phyloP scores from a whole-genome alignment of 1,284 basidiomycete genomes.

The Malassezia japonica region DNA sequence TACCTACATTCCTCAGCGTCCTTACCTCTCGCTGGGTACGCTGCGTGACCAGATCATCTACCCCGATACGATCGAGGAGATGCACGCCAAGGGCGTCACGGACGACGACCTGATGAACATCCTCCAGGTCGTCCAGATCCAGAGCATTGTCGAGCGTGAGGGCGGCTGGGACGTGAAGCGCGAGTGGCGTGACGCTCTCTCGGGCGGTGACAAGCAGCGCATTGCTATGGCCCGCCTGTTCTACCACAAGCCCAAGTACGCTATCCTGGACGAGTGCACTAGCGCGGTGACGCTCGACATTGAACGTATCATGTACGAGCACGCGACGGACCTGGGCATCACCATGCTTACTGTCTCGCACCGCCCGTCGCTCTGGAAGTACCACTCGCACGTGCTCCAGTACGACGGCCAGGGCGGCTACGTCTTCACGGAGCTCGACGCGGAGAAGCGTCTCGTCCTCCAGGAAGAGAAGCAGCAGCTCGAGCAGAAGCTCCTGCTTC shows the following conservation, averaged over 20 bases:
- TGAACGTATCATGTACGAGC: conserved; percentile 89
- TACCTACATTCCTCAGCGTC: conserved; percentile 88
- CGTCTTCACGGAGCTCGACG: conserved; percentile 75
- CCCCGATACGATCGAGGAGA: conserved; percentile 62
- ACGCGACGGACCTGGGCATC: conserved; percentile 59
- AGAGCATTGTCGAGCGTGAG: conserved; percentile 79
- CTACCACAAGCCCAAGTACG: conserved; percentile 93
- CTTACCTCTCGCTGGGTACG: conserved; percentile 84
- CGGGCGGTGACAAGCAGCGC: conserved; percentile 62
- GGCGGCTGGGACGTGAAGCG: conserved; percentile 81
- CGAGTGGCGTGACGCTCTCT: conserved; percentile 87
- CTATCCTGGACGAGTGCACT: conserved; percentile 92
- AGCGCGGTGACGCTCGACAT: conserved; percentile 84
- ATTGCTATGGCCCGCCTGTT: conserved; percentile 95
- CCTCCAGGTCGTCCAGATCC: conserved; percentile 73
- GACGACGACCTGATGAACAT: conserved; percentile 69
- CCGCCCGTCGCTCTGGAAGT: conserved; percentile 75
- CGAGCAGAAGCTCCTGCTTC: conserved; percentile 50
- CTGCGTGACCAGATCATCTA: conserved; percentile 77
- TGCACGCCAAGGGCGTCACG: conserved; percentile 38
- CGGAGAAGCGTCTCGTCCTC: conserved; percentile 76
- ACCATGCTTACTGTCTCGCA: conserved; percentile 49
- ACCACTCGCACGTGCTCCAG: conserved; percentile 78
- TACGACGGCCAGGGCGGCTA: conserved; percentile 54
- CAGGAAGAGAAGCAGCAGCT: conserved; percentile 71